Evolutionary conservation across 108 stramenopile species (phyloP), one percentile per base, ranked within the genome.

Genomic region (Schizochytrium sp.): DNA sequence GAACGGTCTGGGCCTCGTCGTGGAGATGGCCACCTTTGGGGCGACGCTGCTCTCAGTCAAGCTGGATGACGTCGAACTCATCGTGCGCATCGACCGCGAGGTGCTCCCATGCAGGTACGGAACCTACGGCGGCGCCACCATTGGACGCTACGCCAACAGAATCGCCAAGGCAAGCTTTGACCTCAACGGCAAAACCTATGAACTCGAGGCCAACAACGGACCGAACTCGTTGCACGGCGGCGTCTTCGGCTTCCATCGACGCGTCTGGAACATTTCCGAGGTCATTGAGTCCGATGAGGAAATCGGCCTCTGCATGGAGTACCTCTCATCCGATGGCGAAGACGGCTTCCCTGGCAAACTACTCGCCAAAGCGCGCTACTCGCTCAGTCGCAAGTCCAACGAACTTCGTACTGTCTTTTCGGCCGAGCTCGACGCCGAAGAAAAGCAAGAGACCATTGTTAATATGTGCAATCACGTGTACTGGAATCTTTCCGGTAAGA

Each of bases 141-240:
- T 95, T 4, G 97, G 97, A 1, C 92, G 97, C 48, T 96, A 96
- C 71, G 96, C 96, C 5, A 97, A 97, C 93, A 92, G 97, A 60
- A 96, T 96, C 19, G 88, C 89, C 48, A 89, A 92, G 44, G 96
- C 95, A 44, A 72, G 89, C 72, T 96, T 96, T 53, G 63, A 90
- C 2, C 72, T 97, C 43, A 51, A 88, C 34, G 57, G 87, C 5
- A 58, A 87, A 44, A 90, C 88, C 3, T 95, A 95, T 87, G 48
- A 92, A 19, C 90, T 97, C 5, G 95, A 93, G 10, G 88, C 71
- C 34, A 97, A 97, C 92, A 94, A 96, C 89, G 92, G 92, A 4
- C 93, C 94, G 14, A 95, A 97, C 93, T 94, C 95, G 87, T 88
- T 97, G 25, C 97, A 97, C 88, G 97, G 97, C 48, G 97, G 97